Conservation (phyloP, 352 stramenopile genomes). For the Phytopythium oedochilum region DNA sequence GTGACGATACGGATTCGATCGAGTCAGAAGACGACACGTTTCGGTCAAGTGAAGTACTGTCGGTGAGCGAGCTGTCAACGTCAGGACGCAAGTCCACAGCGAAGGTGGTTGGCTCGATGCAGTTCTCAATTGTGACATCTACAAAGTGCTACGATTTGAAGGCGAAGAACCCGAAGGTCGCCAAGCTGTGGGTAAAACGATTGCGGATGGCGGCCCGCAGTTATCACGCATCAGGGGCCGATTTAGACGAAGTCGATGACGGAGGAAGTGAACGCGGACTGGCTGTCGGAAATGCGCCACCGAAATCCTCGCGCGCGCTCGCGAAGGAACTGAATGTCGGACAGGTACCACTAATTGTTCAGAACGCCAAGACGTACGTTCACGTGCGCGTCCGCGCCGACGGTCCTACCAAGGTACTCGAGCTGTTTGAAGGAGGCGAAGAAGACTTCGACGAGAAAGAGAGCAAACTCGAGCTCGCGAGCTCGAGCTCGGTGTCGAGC, state of each 20-base stretch:
- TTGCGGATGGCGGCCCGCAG: conserved; percentile 53
- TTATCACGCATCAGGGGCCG: neutral
- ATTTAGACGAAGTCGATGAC: neutral
- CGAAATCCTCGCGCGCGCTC: conserved; percentile 1
- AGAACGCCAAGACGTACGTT: conserved; percentile 85
- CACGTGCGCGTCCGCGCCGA: conserved; percentile 82
- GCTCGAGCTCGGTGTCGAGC: conserved; percentile 45
- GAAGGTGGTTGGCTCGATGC: conserved; percentile 49
- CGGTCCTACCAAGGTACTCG: conserved; percentile 88
- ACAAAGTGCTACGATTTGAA: conserved; percentile 87
- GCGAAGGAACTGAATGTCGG: neutral
- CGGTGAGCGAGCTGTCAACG: conserved; percentile 21
- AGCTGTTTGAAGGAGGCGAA: conserved; percentile 85
- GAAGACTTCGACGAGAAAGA: conserved; percentile 85
- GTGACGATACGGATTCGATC: conserved; percentile 64
- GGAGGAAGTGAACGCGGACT: neutral
- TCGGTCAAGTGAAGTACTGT: conserved; percentile 18
- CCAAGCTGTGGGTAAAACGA: conserved; percentile 61
- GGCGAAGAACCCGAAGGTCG: conserved; percentile 65
- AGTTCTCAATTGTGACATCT: conserved; percentile 85
- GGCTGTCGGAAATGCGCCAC: neutral
- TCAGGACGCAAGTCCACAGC: conserved; percentile 1
- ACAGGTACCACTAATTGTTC: conserved; percentile 21
- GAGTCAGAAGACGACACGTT: conserved; percentile 56
- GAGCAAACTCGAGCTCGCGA: conserved; percentile 74